Conservation (phyloP, 495 filamentous ascomycete genomes). For the Penicillium atrosanguineum region DNA sequence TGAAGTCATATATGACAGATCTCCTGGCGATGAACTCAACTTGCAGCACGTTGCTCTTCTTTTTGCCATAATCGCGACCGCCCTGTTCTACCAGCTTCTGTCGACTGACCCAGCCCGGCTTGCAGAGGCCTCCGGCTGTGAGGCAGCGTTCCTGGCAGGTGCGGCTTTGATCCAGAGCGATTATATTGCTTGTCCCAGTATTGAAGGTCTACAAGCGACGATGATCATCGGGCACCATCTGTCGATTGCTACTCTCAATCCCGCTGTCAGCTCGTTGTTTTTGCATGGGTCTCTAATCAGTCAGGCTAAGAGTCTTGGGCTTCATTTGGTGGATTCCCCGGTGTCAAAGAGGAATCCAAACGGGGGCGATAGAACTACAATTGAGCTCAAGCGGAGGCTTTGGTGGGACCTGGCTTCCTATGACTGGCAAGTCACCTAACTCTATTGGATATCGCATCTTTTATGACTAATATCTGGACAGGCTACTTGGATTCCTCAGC, state of each 20-base stretch:
- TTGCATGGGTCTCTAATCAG: constrained; percentile 29
- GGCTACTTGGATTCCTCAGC: constrained; percentile 35
- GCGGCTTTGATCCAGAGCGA: constrained; percentile 37
- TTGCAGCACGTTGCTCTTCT: constrained; percentile 34
- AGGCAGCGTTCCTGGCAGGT: constrained; percentile 30
- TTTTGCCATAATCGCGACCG: constrained; percentile 37
- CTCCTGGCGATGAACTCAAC: constrained; percentile 15
- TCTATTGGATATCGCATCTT: constrained; percentile 4
- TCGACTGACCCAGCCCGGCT: constrained; percentile 21
- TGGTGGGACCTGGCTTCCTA: constrained; percentile 48
- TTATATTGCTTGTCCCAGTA: constrained; percentile 32
- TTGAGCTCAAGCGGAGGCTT: constrained; percentile 40
- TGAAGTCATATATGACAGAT: constrained; percentile 29
- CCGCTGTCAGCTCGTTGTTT: constrained; percentile 34
- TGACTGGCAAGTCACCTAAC: constrained; percentile 39
- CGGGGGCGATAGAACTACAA: constrained; percentile 19
- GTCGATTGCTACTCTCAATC: constrained; percentile 23
- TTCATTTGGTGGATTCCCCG: constrained; percentile 43
- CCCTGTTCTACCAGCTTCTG: constrained; percentile 33
- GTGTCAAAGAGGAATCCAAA: constrained; percentile 10
- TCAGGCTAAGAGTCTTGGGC: constrained; percentile 41
- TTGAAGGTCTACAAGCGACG: constrained; percentile 48
- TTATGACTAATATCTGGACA: constrained; percentile 13
- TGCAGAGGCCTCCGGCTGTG: constrained; percentile 28
- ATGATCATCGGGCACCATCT: constrained; percentile 38